Base-by-base conservation (phyloP, 2,329 filamentous ascomycete species). In the Magnaporthiopsis rhizophila region DNA sequence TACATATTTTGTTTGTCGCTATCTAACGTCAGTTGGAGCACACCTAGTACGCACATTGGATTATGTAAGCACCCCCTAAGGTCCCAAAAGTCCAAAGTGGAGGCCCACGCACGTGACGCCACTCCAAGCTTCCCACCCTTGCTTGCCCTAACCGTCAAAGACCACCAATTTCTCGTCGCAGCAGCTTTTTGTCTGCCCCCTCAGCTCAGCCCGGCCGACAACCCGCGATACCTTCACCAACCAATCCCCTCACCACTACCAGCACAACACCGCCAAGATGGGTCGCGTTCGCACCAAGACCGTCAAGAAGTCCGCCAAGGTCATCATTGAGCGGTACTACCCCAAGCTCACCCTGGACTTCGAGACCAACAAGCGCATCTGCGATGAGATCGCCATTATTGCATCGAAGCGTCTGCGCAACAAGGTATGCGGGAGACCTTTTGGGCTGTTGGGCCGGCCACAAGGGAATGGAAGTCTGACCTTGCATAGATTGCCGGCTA, bases 351-450 rank as follows among this genome's bases (percentile, higher is more conserved):
- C 93, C 71, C 91, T 98, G 78, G 95, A 99, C 86, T 99, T 99
- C 85, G 95, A 99, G 89, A 96, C 91, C 88, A 97, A 97, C 90
- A 97, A 97, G 91, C 87, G 92, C 76, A 96, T 98, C 77, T 98
- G 95, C 86, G 95, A 98, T 92, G 95, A 99, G 85, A 95, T 99
- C 75, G 95, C 95, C 78, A 96, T 99, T 82, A 99, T 99, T 79
- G 92, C 95, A 74, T 96, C 90, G 75, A 99, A 99, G 91, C 89
- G 96, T 79, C 90, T 99, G 76, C 89, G 95, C 84, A 99, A 99
- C 90, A 99, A 99, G 92, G 91, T 96, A 72, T 77, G 78, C 69
- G 73, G 60, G 15, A 68, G 28, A 15, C 59, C 11, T 7, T 45
- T 58, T 30, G 8, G 24, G 3, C 13, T 6, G 26, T 18, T 6